Evolutionary conservation across 352 stramenopile species (phyloP), one percentile per base, ranked within the genome.

Genomic region (Pythium myriotylum): DNA sequence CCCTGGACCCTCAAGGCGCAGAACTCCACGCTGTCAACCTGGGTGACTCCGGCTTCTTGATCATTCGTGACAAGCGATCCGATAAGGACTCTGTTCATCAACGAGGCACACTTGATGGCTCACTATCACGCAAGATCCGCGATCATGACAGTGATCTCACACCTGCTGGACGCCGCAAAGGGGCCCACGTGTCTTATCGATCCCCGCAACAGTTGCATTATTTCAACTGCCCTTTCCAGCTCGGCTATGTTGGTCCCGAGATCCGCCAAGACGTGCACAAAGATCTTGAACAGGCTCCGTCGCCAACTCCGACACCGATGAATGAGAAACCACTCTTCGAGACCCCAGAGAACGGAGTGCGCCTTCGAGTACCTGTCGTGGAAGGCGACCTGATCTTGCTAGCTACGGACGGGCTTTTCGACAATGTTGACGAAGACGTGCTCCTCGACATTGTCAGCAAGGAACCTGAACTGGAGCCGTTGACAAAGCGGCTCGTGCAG

Each of bases 151-250:
- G 54, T n/a, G 81, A 88, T 47, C 54, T 90, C 19, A 91, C 82
- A 32, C 80, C 82, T 19, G 79, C 82, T 9, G 82, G 82, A 16
- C 79, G 84, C 35, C 81, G 84, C 56, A 92, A 91, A 54, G 84
- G 84, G 33, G 84, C 84, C 2, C 84, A 92, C 45, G 78, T 92
- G 22, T 86, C 88, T 24, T 99, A 98, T 74, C 90, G 98, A 13
- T 98, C 89, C 13, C 93, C 97, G 47, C 96, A 99, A 70, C 96
- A 99, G 66, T 78, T 99, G 10, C 88, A 96, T 54, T 98, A 95
- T 43, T 99, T 99, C 77, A 99, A 99, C 68, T 97, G 97, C 49
- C 96, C 96, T 6, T 99, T 97, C 77, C 96, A 99, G 64, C 47
- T 90, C 23, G 81, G 81, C 6, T 90, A 84, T 63, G 77, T 77